phyloP scores from a whole-genome alignment of 2,329 filamentous ascomycete genomes.

The Aspergillus sp. region DNA sequence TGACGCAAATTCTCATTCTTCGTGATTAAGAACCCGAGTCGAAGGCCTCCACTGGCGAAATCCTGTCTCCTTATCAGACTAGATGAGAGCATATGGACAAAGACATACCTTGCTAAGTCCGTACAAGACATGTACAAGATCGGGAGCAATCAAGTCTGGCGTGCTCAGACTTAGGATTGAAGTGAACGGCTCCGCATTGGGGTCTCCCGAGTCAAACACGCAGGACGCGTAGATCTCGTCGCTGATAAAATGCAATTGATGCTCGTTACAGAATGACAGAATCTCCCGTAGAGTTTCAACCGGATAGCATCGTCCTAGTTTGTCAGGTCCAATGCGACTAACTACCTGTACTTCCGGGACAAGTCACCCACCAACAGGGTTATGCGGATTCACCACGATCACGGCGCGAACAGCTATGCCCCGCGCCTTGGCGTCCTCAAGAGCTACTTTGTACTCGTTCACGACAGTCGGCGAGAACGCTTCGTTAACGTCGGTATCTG shows the following conservation, averaged over 20 bases:
- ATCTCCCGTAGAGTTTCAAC: slow-evolving; percentile 41
- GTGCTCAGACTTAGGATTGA: slow-evolving; percentile 46
- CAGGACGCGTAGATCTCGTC: slow-evolving; percentile 59
- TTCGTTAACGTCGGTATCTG: slow-evolving; percentile 36
- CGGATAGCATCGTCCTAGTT: slow-evolving; percentile 44
- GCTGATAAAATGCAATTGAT: slow-evolving; percentile 52
- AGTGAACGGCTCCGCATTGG: slow-evolving; percentile 38
- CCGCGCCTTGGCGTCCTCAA: slow-evolving; percentile 26
- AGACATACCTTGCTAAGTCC: slow-evolving; percentile 37
- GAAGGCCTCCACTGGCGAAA: slow-evolving; percentile 29
- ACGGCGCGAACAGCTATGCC: slow-evolving; percentile 40
- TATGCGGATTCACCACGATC: slow-evolving; percentile 45
- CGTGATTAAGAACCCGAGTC: slow-evolving; percentile 27
- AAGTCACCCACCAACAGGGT: slow-evolving; percentile 38
- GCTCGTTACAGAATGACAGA: slow-evolving; percentile 49
- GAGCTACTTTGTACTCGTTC: slow-evolving; percentile 36
- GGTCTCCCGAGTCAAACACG: slow-evolving; percentile 42
- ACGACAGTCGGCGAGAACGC: slow-evolving; percentile 35
- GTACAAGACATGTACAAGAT: slow-evolving; percentile 50
- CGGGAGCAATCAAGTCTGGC: slow-evolving; percentile 44
- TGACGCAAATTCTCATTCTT: slow-evolving; percentile 22
- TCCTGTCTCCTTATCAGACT: slow-evolving; percentile 16
- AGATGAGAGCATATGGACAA: slow-evolving; percentile 15
- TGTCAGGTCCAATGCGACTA: slow-evolving; percentile 6
- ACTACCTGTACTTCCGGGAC: slow-evolving; percentile 6